Evolutionary conservation across 108 stramenopile species (phyloP).

Genomic region (Cyclotella kingstonii): DNA sequence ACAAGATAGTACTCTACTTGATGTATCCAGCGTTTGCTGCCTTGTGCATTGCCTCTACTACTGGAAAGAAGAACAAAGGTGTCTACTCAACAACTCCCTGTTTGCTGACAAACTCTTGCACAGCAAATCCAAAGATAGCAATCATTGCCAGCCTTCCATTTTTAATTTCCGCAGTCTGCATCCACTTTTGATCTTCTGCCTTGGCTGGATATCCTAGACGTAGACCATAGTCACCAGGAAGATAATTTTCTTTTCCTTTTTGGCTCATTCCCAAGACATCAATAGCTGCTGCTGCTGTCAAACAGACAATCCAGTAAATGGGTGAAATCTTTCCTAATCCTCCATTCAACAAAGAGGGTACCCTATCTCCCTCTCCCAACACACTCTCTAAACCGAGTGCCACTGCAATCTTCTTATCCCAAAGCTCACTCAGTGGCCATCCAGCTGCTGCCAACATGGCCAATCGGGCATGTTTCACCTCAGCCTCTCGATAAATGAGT

Average conservation of each 20-base stretch:
- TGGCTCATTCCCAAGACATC: constrained; percentile 63
- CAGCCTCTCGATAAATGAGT: constrained; percentile 73
- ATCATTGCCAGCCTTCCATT: constrained; percentile 93
- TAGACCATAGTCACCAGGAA: constrained; percentile 80
- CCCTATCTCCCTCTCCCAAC: constrained; percentile 65
- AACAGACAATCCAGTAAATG: constrained; percentile 71
- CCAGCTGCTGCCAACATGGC: constrained; percentile 91
- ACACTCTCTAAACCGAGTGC: constrained; percentile 50
- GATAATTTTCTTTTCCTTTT: constrained; percentile 41
- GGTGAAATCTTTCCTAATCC: constrained; percentile 84
- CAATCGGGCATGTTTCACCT: constrained; percentile 89
- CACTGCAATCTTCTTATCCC: constrained; percentile 73
- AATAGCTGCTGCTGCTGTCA: constrained; percentile 69
- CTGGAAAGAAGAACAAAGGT: constrained; percentile 85
- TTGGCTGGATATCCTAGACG: constrained; percentile 57
- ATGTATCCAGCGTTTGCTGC: constrained; percentile 85
- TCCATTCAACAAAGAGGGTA: constrained; percentile 80
- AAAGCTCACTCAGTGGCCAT: constrained; percentile 83
- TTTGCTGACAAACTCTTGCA: constrained; percentile 73
- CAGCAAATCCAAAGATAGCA: constrained; percentile 81
- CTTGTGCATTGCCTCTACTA: constrained; percentile 54
- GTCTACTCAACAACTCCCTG: constrained; percentile 82
- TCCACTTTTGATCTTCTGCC: constrained; percentile 53
- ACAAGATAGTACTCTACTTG: too few species aligned
- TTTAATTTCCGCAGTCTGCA: constrained; percentile 86